A percentile compares a stretch with the other conserved stretches of the same genome.
phyloP scores from a whole-genome alignment of 2,329 filamentous ascomycete species.

The Bertia moriformis region DNA sequence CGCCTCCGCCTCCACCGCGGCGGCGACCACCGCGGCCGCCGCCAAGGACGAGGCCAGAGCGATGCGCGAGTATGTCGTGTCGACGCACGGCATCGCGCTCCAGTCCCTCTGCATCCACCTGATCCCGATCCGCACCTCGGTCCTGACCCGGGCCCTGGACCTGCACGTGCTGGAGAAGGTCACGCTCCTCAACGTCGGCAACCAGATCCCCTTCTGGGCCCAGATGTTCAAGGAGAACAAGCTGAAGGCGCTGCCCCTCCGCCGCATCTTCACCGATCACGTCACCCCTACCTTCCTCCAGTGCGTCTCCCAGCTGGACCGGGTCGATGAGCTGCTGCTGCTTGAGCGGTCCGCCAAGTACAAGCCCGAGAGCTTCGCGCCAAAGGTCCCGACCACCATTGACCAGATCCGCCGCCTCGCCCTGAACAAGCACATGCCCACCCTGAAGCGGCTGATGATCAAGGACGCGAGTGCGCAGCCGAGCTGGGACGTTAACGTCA shows the following conservation, averaged over 20 bases:
- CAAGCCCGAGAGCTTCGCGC: slow-evolving; percentile 35
- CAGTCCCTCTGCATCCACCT: slow-evolving; percentile 38
- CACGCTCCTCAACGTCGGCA: slow-evolving; percentile 48
- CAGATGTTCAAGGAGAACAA: slow-evolving; percentile 38
- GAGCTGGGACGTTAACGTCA: slow-evolving; percentile 42
- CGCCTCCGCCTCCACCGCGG: slow-evolving; percentile 13
- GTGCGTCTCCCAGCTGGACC: slow-evolving; percentile 33
- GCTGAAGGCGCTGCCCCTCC: slow-evolving; percentile 30
- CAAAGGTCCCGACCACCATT: slow-evolving; percentile 31
- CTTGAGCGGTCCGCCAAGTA: slow-evolving; percentile 35
- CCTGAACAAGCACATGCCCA: slow-evolving; percentile 39
- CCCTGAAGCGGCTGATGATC: slow-evolving; percentile 41
- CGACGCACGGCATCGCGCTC: slow-evolving; percentile 41
- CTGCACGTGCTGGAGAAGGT: slow-evolving; percentile 37
- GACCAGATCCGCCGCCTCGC: slow-evolving; percentile 42
- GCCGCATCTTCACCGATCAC: slow-evolving; percentile 48
- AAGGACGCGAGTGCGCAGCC: slow-evolving; percentile 34
- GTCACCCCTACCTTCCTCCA: slow-evolving; percentile 38
- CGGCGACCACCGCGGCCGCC: slow-evolving; percentile 4
- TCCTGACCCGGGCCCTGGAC: slow-evolving; percentile 40
- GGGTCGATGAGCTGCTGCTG: slow-evolving; percentile 42
- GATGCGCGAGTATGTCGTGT: slow-evolving; percentile 33
- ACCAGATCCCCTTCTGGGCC: slow-evolving; percentile 44
- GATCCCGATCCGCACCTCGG: slow-evolving; percentile 42
- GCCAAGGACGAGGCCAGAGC: slow-evolving; percentile 9